Base-by-base conservation (phyloP, 1,284 basidiomycete genomes). In the Microbotryum silenes-acaulis region DNA sequence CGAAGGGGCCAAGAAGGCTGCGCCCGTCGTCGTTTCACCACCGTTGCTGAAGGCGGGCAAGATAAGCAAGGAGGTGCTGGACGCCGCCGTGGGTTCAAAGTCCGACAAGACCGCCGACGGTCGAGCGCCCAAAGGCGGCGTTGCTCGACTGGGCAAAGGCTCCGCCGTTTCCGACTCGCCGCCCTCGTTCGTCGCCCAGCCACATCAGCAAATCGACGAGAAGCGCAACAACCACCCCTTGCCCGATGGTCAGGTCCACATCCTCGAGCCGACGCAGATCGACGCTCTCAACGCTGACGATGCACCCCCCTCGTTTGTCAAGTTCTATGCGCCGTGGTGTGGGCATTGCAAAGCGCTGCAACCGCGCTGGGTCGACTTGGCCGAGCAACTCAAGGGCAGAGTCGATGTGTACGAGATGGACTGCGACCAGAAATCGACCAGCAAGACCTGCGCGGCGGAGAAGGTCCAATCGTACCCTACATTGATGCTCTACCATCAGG, bases 241-340 rank as follows among this genome's bases (percentile, higher is more conserved):
- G 16, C 58, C 62, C 18, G 68, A 71, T 42, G 71, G 71, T 0
- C 46, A 57, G 21, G 67, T 72, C 7, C 58, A 65, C 25, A 33
- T 46, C 3, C 51, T 70, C 23, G 42, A 49, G 23, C 51, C 61
- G 20, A 51, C 50, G 14, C 60, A 64, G n/a, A 25, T 70, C 8
- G 61, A 57, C 10, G 42, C 27, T 14, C 21, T 60, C 27, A 64
- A 56, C 27, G 61, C 53, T 3, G 54, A 47, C n/a, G 66, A 61
- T 0, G 57, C 54, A 85, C 88, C 0, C 42, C 84, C 87, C 0
- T 78, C 84, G 0, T 89, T 94, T 70, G 80, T 93, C 76, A 93
- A 96, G 74, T 96, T 88, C 78, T 94, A 82, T 72, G 91, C 90
- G 0, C 91, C 91, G 0, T 93, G 91, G 91, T 93, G 91, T 74